Base-by-base conservation (phyloP, 495 filamentous ascomycete genomes). In the Delitschia confertaspora region DNA sequence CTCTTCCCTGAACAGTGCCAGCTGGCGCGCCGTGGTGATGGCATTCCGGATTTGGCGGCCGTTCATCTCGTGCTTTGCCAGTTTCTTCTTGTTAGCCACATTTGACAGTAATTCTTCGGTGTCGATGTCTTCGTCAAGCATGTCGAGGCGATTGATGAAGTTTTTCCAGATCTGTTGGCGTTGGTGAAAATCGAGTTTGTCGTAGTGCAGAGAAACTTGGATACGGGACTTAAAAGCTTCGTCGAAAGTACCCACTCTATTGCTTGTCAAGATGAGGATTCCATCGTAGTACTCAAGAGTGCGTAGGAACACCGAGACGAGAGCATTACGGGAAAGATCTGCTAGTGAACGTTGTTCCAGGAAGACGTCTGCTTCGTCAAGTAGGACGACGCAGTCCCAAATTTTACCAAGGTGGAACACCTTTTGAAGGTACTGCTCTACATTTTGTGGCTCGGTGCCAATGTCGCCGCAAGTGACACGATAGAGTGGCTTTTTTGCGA, bases 281-380 rank as follows among this genome's bases (percentile, higher is more conserved):
- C 50, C 53, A 1, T 31, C 16, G 31, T 56, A 57, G 19, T 53
- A 57, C 36, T 55, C 47, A 1, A 52, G 31, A 1, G 17, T 19
- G 3, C 47, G 25, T 6, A 50, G 32, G 32, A 50, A 50, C 9
- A 47, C 25, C 6, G 49, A 51, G 3, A 53, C 49, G 3, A 53
- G 37, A 4, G 19, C 29, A 29, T 53, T 53, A 2, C 33, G 24
- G 17, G 49, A 16, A 6, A 43, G 39, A 29, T 76, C 68, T 7
- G 30, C 35, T 16, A 55, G 46, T 0, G 30, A 50, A 8, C 75
- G 61, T 43, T 67, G 53, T n/a, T 67, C 62, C 0, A 79, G 60
- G 42, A 78, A 80, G 0, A 78, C 74, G 41, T 84, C 80, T 21
- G 73, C 75, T 59, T 84, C 78, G 41, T 83, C 79, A 0, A 85